Evolutionary conservation across 495 filamentous ascomycete genomes (phyloP).

Genomic region (Aspergillus egyptiacus): DNA sequence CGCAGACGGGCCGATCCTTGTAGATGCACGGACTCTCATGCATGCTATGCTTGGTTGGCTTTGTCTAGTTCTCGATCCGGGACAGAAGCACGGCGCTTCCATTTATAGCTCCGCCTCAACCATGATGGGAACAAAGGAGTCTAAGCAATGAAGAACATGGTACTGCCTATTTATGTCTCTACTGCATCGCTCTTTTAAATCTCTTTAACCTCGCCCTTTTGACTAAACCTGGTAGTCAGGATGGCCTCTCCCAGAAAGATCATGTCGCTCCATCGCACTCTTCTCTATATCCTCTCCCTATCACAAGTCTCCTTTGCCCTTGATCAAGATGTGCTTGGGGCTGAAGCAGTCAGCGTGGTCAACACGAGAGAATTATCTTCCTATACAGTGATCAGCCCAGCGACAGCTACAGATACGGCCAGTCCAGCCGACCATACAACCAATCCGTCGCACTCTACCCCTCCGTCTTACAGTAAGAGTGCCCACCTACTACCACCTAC

Average conservation of each 20-base stretch:
- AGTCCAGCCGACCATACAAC: too few relatives aligned
- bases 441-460: too few relatives aligned
- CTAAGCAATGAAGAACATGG: too few relatives aligned
- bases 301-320: neutral
- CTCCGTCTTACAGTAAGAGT: too few relatives aligned
- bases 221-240: neutral
- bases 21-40: neutral
- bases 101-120: neutral
- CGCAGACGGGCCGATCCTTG: neutral
- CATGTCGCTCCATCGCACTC: neutral
- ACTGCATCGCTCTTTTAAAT: neutral
- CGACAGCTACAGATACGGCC: too few relatives aligned
- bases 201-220: neutral
- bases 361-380: neutral
- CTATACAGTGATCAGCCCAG: neutral
- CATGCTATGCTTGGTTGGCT: neutral
- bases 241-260: neutral
- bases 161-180: neutral
- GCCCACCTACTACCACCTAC: too few relatives aligned
- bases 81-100: neutral
- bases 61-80: neutral
- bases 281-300: neutral
- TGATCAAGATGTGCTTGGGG: neutral
- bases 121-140: neutral
- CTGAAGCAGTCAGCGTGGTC: too few relatives aligned